Percentiles rank a stretch among this genome's conserved stretches.
These are phyloP conservation scores for Vitellaria paradoxa DNA, from an alignment of 179 eudicot genomes.

Conservation along the genomic window DNA sequence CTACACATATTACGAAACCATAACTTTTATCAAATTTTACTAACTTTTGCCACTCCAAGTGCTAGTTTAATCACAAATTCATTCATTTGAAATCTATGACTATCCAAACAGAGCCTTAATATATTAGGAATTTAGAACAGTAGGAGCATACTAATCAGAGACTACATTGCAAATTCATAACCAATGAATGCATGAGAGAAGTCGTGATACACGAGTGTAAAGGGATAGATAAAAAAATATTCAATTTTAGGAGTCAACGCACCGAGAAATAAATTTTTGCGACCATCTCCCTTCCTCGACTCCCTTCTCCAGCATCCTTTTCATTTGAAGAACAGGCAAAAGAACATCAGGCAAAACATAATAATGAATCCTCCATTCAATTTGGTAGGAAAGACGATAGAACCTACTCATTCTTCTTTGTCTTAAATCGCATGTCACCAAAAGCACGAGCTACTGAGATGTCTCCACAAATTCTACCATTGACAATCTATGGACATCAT, in stretches of 20 bases:
- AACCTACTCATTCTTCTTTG: slow-evolving; percentile 84
- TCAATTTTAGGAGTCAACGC: slow-evolving; percentile 15
- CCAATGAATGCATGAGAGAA: not conserved
- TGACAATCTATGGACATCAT: slow-evolving; percentile 49
- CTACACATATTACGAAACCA: no score
- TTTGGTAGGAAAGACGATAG: slow-evolving; percentile 18
- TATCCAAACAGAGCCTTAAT: no score
- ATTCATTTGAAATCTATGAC: no score
- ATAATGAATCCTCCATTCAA: not conserved
- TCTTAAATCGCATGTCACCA: slow-evolving; percentile 96
- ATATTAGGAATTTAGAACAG: not conserved
- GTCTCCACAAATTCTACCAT: slow-evolving; percentile 97
- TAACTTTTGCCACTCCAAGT: no score
- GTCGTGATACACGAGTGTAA: not conserved
- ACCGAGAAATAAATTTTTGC: slow-evolving; percentile 83
- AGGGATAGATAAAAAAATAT: not conserved
- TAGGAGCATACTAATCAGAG: not conserved
- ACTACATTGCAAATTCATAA: not conserved
- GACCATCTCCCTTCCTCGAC: slow-evolving; percentile 82
- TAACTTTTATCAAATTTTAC: no score
- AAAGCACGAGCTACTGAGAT: slow-evolving; percentile 94
- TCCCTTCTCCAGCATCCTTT: slow-evolving; percentile 85
- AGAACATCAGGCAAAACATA: slow-evolving; percentile 18
- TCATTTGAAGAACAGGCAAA: slow-evolving; percentile 16
- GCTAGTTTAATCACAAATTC: no score